Percentiles rank a stretch among this genome's conserved stretches.
Evolutionary conservation across 2,329 filamentous ascomycete species (phyloP).

Genomic region (Rhynchosporium graminicola): DNA sequence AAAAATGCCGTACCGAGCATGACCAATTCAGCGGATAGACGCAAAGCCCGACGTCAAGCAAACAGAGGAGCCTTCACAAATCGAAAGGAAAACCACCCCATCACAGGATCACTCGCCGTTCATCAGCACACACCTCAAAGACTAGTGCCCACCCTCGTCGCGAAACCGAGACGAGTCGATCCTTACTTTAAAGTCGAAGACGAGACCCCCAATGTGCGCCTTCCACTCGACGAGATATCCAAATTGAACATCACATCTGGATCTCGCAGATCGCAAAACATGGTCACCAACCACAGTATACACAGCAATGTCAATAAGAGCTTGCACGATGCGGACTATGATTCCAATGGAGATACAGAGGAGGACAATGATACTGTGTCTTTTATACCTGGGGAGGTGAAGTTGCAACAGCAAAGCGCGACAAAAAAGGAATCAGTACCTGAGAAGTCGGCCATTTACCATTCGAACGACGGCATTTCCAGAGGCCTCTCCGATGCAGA

Average conservation of each 20-base stretch:
- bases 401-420: too few relatives aligned
- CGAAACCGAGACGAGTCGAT: not conserved
- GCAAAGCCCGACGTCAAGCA: not conserved
- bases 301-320: not conserved
- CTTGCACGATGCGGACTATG: not conserved
- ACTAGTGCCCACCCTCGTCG: not conserved
- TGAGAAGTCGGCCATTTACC: too few relatives aligned
- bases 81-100: not conserved
- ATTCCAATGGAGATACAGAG: not conserved
- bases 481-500: not conserved
- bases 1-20: not conserved
- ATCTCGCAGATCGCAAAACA: not conserved
- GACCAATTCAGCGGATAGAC: not conserved
- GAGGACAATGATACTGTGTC: not conserved
- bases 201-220: not conserved
- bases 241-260: not conserved
- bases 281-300: too few relatives aligned
- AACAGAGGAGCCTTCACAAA: not conserved
- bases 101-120: not conserved
- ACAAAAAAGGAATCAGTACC: too few relatives aligned
- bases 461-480: too few relatives aligned
- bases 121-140: not conserved
- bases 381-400: not conserved
- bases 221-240: not conserved
- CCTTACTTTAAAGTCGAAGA: not conserved